These are phyloP conservation scores for Ustilago loliicola DNA, from an alignment of 1,284 basidiomycete species.

Conservation along the genomic window DNA sequence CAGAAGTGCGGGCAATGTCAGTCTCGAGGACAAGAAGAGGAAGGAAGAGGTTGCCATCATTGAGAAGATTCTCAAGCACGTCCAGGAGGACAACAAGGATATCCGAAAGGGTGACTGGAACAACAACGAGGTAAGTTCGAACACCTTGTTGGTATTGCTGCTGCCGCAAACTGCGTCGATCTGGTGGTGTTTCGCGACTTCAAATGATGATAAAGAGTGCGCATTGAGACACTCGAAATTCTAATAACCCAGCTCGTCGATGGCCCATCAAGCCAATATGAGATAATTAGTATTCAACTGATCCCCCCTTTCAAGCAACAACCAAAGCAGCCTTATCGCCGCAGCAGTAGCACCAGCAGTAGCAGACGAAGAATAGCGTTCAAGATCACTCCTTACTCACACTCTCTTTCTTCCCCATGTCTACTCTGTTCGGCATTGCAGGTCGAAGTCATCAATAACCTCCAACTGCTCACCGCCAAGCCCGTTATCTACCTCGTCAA, in stretches of 20 bases:
- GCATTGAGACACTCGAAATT: slow-evolving; percentile 75
- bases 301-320: slow-evolving; percentile 17
- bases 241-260: slow-evolving; percentile 78
- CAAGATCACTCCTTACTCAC: background rate
- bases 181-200: background rate
- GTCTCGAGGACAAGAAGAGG: slow-evolving; percentile 92
- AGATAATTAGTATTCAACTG: slow-evolving; percentile 64
- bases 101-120: slow-evolving; percentile 94
- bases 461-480: slow-evolving; percentile 94
- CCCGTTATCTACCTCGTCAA: slow-evolving; percentile 99
- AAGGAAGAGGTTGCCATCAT: slow-evolving; percentile 89
- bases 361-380: background rate
- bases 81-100: slow-evolving; percentile 88
- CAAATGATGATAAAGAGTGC: slow-evolving; percentile 82
- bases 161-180: background rate
- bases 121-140: slow-evolving; percentile 89
- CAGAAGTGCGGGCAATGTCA: slow-evolving; percentile 76
- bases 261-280: slow-evolving; percentile 74
- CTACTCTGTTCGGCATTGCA: slow-evolving; percentile 70
- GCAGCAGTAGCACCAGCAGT: slow-evolving; percentile 12
- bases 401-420: background rate
- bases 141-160: background rate
- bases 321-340: background rate
- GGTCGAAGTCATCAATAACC: slow-evolving; percentile 95
- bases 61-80: slow-evolving; percentile 87